A percentile compares a stretch with the other conserved stretches of the same genome.
phyloP scores from a whole-genome alignment of 1,139 yeast genomes.

The Sugiyamaella japonica region DNA sequence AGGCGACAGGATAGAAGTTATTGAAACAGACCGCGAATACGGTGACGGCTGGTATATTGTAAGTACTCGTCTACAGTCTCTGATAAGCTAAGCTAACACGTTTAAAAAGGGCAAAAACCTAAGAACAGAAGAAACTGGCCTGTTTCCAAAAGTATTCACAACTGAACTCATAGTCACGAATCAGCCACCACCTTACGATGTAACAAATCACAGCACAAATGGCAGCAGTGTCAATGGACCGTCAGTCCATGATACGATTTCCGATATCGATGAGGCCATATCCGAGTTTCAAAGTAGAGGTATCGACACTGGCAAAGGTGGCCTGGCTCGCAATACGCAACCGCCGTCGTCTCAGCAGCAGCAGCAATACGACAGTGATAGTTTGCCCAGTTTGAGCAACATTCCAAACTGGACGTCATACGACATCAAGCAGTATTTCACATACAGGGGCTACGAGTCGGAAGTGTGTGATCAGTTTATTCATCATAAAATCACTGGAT shows the following conservation, averaged over 20 bases:
- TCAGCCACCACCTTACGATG: background rate
- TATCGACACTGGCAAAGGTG: conserved; percentile 6
- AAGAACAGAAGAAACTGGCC: conserved; percentile 69
- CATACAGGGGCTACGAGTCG: conserved; percentile 69
- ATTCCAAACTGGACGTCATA: conserved; percentile 72
- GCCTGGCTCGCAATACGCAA: no score
- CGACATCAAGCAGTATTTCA: conserved; percentile 78
- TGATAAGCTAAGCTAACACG: background rate
- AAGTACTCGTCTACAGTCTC: conserved; percentile 22
- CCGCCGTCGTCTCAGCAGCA: background rate
- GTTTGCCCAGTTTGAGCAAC: conserved; percentile 18
- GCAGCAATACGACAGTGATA: background rate
- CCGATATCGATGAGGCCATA: conserved; percentile 83
- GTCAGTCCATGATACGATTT: conserved; percentile 60
- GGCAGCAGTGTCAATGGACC: conserved; percentile 1
- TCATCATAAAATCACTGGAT: conserved; percentile 85
- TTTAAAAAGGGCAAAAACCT: conserved; percentile 62
- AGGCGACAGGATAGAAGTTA: conserved; percentile 85
- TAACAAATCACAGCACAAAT: conserved; percentile 6
- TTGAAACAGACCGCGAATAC: conserved; percentile 89
- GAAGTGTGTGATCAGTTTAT: conserved; percentile 75
- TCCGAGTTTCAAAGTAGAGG: conserved; percentile 54
- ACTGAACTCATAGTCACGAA: conserved; percentile 38
- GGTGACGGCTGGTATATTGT: conserved; percentile 95
- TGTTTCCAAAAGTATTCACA: conserved; percentile 82